Conservation (phyloP, 2,329 filamentous ascomycete genomes). For the Mycosphaerella arachidis region DNA sequence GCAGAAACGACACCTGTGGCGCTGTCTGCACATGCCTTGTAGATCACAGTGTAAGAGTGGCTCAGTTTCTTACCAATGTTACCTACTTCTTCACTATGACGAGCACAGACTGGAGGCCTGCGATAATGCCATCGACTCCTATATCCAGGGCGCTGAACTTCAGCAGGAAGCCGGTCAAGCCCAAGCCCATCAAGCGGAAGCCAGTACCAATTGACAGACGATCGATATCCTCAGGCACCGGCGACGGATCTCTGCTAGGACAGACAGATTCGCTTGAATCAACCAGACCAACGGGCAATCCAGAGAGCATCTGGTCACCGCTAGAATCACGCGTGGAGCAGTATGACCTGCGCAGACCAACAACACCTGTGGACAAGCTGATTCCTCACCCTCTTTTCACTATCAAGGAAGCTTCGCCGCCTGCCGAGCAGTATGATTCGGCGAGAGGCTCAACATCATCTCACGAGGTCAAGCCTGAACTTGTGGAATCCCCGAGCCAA, state of each 20-base stretch:
- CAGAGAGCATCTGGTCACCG: background rate
- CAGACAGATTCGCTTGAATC: background rate
- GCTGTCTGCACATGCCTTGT: background rate
- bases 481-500: background rate
- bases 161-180: slow-evolving; percentile 1
- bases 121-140: background rate
- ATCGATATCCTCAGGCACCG: background rate
- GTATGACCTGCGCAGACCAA: background rate
- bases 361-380: background rate
- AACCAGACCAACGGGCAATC: background rate
- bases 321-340: background rate
- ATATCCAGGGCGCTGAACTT: background rate
- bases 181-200: background rate
- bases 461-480: background rate
- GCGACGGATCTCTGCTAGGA: background rate
- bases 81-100: background rate
- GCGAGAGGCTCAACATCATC: background rate
- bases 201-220: background rate
- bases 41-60: background rate
- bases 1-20: background rate
- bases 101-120: background rate
- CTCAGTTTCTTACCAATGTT: background rate
- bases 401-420: background rate
- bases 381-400: background rate
- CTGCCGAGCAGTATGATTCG: background rate